Evolutionary conservation across 2,329 filamentous ascomycete species (phyloP), one percentile per base, ranked within the genome.

Genomic region (Zymoseptoria pseudotritici): DNA sequence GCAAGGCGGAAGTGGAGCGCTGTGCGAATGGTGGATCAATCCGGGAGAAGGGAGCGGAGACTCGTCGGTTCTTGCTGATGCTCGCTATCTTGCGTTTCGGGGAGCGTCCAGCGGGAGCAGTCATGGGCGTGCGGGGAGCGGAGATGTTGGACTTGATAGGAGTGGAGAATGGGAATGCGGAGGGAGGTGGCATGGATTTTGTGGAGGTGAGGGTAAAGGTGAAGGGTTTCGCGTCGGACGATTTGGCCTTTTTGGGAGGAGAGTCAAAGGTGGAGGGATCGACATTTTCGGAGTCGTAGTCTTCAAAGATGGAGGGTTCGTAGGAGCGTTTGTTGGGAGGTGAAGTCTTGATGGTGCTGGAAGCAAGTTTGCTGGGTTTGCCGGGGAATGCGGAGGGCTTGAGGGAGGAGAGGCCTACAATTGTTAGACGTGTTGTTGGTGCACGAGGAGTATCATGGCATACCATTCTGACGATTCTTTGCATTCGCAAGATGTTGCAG

Each of bases 101-200:
- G 2, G 90, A 94, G 63, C 91, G 89, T 54, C 91, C 89, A 66
- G 89, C 89, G 50, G 88, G 87, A n/a, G 87, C 84, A 53, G 84
- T 73, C 61, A 68, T 58, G 52, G 73, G 75, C 60, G 71, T 73
- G 59, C 78, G 77, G 58, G 77, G 74, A 3, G 78, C 76, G 11
- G 75, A 74, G 54, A 72, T 73, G 58, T 70, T 73, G 62, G 64
- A 73, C 70, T 59, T 71, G 49, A 74, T 69, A 13, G 75, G 76
- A 17, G 75, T 78, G 50, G 59, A 59, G n/a, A 68, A 57, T 24
- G 66, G 63, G 22, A 66, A 60, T 46, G 58, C 61, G 19, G 69
- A 61, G 53, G 70, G 77, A 71, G 67, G 76, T 66, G 58, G 75
- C 72, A 70, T 78, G 70, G 67, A 59, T 52, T 66, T 68, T 56